phyloP scores from a whole-genome alignment of 768 basidiomycete species.

The Lanmaoa pseudosensibilis region DNA sequence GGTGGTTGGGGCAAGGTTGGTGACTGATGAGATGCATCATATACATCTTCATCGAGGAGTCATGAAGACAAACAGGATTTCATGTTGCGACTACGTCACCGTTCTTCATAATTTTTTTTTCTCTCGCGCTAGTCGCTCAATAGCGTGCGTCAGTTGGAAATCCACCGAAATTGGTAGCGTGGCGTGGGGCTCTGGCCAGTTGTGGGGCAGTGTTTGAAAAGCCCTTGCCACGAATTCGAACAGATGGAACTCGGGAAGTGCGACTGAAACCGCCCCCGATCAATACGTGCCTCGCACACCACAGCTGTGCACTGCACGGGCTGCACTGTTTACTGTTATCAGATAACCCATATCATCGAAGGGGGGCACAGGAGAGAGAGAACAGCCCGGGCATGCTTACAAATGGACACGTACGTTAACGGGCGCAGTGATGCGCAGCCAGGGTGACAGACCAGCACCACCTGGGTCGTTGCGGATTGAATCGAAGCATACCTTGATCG shows the following conservation, averaged over 20 bases:
- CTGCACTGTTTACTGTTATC: slow-evolving; percentile 5
- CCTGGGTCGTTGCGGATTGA: slow-evolving; percentile 1
- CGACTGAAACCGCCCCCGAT: slow-evolving; percentile 27
- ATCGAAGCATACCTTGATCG: slow-evolving; percentile 21
- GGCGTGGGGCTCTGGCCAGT: slow-evolving; percentile 7
- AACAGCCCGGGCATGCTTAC: slow-evolving; percentile 4
- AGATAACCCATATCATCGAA: slow-evolving; percentile 16
- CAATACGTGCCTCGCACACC: slow-evolving; percentile 26
- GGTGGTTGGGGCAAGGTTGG: slow-evolving; percentile 9
- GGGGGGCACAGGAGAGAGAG: slow-evolving; percentile 8
- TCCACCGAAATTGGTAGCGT: slow-evolving; percentile 7
- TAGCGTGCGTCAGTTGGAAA: slow-evolving; percentile 10
- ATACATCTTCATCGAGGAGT: slow-evolving; percentile 4
- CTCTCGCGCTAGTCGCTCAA: slow-evolving; percentile 18
- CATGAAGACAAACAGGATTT: slow-evolving; percentile 11
- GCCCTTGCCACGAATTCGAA: slow-evolving; percentile 21
- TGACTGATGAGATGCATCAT: slow-evolving; percentile 11
- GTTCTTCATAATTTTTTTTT: neutral
- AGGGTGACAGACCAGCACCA: slow-evolving; percentile 2
- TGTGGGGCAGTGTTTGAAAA: slow-evolving; percentile 25
- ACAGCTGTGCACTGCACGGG: slow-evolving; percentile 27
- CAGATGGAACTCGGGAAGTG: slow-evolving; percentile 16
- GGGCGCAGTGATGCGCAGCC: slow-evolving; percentile 26
- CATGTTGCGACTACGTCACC: slow-evolving; percentile 10
- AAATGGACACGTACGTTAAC: slow-evolving; percentile 3